Evolutionary conservation across 108 stramenopile genomes (phyloP).

Genomic region (Skeletonema menzelii): DNA sequence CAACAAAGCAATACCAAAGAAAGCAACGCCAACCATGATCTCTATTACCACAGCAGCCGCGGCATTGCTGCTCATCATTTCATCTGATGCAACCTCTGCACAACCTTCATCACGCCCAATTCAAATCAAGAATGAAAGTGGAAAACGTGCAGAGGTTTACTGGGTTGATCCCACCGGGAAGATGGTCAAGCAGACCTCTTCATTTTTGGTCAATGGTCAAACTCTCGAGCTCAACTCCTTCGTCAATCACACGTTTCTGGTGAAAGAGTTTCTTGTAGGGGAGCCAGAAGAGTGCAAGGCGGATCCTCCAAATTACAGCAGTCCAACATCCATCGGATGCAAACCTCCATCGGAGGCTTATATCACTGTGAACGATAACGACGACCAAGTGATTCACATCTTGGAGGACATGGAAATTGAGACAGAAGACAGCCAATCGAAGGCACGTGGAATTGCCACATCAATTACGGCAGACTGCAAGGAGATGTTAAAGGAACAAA

Average conservation of each 20-base stretch:
- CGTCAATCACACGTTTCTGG: slow-evolving; percentile 76
- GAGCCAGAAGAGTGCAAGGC: slow-evolving; percentile 35
- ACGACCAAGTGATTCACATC: slow-evolving; percentile 49
- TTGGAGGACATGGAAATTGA: slow-evolving; percentile 40
- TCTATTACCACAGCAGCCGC: neutral
- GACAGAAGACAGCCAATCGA: slow-evolving; percentile 29
- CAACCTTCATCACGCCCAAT: slow-evolving; percentile 25
- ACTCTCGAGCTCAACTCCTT: slow-evolving; percentile 49
- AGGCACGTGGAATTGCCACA: slow-evolving; percentile 2
- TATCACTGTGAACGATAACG: slow-evolving; percentile 47
- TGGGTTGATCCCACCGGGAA: slow-evolving; percentile 58
- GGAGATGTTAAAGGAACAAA: slow-evolving; percentile 11
- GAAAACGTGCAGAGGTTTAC: slow-evolving; percentile 49
- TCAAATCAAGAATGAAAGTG: slow-evolving; percentile 52
- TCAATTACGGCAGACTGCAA: slow-evolving; percentile 25
- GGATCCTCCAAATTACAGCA: neutral
- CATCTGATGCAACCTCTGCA: neutral
- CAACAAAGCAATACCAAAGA: neutral
- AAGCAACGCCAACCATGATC: neutral
- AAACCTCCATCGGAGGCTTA: slow-evolving; percentile 26
- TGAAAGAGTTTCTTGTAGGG: slow-evolving; percentile 42
- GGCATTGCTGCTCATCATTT: neutral
- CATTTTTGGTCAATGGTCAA: slow-evolving; percentile 39
- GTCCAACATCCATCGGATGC: slow-evolving; percentile 8
- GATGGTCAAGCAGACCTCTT: neutral